A percentile compares a stretch with the other conserved stretches of the same genome.
Evolutionary conservation across 108 stramenopile genomes (phyloP).

Genomic region (Aureococcus anophagefferens): DNA sequence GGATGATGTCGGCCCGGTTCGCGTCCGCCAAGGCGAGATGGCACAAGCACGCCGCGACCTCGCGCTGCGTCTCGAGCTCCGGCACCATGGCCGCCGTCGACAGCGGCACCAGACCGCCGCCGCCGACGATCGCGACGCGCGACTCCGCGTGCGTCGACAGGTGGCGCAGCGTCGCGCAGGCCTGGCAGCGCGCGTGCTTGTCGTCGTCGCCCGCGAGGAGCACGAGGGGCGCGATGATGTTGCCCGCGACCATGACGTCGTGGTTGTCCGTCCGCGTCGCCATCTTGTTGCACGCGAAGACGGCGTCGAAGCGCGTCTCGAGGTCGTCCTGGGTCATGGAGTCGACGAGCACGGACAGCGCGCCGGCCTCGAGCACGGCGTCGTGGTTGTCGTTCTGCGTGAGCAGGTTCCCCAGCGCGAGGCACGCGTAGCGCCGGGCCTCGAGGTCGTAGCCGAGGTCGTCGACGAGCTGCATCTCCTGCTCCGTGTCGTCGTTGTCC

Average conservation of each 20-base stretch:
- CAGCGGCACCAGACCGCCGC: conserved; percentile 24
- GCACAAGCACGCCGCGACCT: conserved; percentile 55
- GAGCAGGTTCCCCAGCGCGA: conserved; percentile 59
- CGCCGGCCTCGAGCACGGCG: conserved; percentile 24
- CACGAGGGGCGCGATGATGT: conserved; percentile 32
- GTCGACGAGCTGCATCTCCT: conserved; percentile 13
- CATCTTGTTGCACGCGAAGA: conserved; percentile 60
- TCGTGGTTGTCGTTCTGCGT: conserved; percentile 25
- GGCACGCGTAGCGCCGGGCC: conserved; percentile 52
- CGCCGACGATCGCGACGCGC: conserved; percentile 10
- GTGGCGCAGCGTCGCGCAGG: conserved; percentile 46
- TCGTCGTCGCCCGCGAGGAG: conserved; percentile 17
- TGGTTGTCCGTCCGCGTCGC: conserved; percentile 24
- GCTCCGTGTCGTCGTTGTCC: conserved; percentile 11
- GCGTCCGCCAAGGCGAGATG: conserved; percentile 42
- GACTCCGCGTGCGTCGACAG: conserved; percentile 23
- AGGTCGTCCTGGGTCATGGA: conserved; percentile 26
- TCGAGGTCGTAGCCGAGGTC: conserved; percentile 39
- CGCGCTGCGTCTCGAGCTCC: conserved; percentile 53
- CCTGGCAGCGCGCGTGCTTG: conserved; percentile 41
- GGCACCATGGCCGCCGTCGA: conserved; percentile 12
- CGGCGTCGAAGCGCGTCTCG: conserved; percentile 57
- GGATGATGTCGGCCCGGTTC: conserved; percentile 37
- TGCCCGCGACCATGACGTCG: conserved; percentile 15
- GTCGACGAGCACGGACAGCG: conserved; percentile 22